phyloP scores from a whole-genome alignment of 257 asterid genomes.

The Henckelia pumila region DNA sequence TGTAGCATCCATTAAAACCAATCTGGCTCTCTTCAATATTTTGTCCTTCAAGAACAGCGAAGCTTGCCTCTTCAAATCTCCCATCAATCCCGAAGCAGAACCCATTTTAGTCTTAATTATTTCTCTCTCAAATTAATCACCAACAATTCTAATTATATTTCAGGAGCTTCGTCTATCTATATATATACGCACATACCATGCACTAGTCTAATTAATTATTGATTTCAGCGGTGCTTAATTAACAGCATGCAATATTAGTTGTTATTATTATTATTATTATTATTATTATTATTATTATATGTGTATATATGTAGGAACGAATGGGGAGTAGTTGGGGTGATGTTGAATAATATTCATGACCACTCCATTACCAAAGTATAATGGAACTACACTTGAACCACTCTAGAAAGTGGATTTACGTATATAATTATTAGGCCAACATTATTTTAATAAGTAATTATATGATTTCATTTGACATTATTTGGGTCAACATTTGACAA shows the following conservation, averaged over 20 bases:
- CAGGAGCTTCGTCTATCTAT: neutral
- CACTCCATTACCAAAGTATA: constrained; percentile 53
- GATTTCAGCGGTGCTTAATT: neutral
- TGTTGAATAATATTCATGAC: constrained; percentile 49
- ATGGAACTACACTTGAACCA: constrained; percentile 32
- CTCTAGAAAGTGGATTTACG: constrained; percentile 47
- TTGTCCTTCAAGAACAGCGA: constrained; percentile 76
- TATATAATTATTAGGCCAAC: constrained; percentile 30
- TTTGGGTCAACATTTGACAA: constrained; percentile 31
- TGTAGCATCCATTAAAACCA: constrained; percentile 74
- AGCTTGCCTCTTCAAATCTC: constrained; percentile 81
- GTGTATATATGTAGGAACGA: no score
- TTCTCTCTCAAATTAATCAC: no score
- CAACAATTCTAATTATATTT: neutral
- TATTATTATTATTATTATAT: no score
- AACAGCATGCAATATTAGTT: neutral
- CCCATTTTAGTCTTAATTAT: constrained; percentile 35
- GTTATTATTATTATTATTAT: no score
- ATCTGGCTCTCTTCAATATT: constrained; percentile 67
- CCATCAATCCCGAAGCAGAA: constrained; percentile 33
- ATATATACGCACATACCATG: neutral
- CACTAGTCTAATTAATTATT: neutral
- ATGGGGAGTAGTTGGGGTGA: constrained; percentile 25
- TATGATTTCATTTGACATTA: constrained; percentile 7
- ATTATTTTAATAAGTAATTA: constrained; percentile 2